These are phyloP conservation scores for Bimuria novae-zelandiae DNA, from an alignment of 2,329 filamentous ascomycete species.

Conservation along the genomic window DNA sequence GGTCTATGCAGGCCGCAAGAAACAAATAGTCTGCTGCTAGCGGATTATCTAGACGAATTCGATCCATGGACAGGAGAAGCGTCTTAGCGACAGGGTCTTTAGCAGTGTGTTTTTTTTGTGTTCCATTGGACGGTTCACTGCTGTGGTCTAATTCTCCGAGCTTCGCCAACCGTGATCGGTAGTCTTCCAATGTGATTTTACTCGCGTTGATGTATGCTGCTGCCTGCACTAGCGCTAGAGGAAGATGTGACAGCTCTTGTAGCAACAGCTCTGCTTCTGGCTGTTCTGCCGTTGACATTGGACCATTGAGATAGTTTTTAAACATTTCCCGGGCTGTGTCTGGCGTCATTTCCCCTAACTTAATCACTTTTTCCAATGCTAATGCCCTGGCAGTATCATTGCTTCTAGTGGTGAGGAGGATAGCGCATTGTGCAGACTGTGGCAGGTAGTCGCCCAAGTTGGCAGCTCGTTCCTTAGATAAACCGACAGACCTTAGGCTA, in stretches of 20 bases:
- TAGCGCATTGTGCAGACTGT: constrained; percentile 7
- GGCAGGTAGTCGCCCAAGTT: constrained; percentile 18
- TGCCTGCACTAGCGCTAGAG: constrained; percentile 6
- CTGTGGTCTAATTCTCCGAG: constrained; percentile 40
- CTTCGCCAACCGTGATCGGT: constrained; percentile 3
- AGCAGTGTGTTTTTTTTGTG: constrained; percentile 4
- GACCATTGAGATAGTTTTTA: constrained; percentile 9
- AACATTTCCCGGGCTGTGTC: constrained; percentile 14
- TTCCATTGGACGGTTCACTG: constrained; percentile 26
- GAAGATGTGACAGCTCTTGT: constrained; percentile 14
- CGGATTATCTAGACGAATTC: constrained; percentile 18
- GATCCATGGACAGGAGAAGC: constrained; percentile 50
- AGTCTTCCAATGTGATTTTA: constrained; percentile 9
- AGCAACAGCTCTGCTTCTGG: constrained; percentile 14
- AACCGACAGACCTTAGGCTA: constrained; percentile 10
- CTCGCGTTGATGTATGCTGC: no score
- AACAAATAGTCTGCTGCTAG: constrained; percentile 44
- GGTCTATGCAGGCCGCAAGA: constrained; percentile 46
- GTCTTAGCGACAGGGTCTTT: constrained; percentile 47
- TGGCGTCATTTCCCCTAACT: constrained; percentile 13
- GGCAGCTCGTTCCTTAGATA: constrained; percentile 11
- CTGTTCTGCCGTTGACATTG: constrained; percentile 6
- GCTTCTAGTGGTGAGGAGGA: constrained; percentile 15
- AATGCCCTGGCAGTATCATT: constrained; percentile 12
- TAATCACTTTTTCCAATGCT: constrained; percentile 12